Evolutionary conservation across 2,329 filamentous ascomycete genomes (phyloP).

Genomic region (Penicillium vulpinum): DNA sequence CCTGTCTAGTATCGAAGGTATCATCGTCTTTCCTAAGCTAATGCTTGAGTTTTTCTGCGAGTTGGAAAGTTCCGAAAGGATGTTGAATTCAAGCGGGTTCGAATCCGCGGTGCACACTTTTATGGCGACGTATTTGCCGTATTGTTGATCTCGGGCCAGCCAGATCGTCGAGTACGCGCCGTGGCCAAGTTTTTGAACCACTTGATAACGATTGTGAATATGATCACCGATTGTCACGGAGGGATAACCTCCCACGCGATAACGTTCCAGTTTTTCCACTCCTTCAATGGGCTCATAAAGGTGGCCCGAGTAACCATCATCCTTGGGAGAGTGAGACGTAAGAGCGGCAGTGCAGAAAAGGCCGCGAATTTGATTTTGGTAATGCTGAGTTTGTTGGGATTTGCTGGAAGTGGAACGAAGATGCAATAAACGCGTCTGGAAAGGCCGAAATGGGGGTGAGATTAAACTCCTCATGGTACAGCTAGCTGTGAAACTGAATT

Average conservation of each 20-base stretch:
- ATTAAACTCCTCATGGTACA: not conserved
- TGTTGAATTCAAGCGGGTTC: slow-evolving; percentile 17
- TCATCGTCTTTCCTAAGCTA: slow-evolving; percentile 2
- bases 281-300: slow-evolving; percentile 17
- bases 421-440: not conserved
- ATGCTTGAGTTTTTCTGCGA: not conserved
- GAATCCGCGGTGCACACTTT: slow-evolving; percentile 29
- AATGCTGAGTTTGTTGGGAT: not conserved
- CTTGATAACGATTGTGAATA: slow-evolving; percentile 36
- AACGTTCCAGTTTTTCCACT: slow-evolving; percentile 25
- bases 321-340: not conserved
- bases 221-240: slow-evolving; percentile 30
- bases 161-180: slow-evolving; percentile 39
- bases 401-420: not conserved
- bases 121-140: slow-evolving; percentile 26
- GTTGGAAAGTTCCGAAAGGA: slow-evolving; percentile 10
- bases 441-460: not conserved
- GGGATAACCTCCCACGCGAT: slow-evolving; percentile 31
- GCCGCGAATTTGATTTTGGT: not conserved
- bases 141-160: slow-evolving; percentile 29
- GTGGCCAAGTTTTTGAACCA: slow-evolving; percentile 45
- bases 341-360: not conserved
- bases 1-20: slow-evolving; percentile 15
- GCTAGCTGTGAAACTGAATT: not conserved
- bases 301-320: not conserved